phyloP scores from a whole-genome alignment of 495 filamentous ascomycete genomes.

The Penicillium cosmopolitanum region DNA sequence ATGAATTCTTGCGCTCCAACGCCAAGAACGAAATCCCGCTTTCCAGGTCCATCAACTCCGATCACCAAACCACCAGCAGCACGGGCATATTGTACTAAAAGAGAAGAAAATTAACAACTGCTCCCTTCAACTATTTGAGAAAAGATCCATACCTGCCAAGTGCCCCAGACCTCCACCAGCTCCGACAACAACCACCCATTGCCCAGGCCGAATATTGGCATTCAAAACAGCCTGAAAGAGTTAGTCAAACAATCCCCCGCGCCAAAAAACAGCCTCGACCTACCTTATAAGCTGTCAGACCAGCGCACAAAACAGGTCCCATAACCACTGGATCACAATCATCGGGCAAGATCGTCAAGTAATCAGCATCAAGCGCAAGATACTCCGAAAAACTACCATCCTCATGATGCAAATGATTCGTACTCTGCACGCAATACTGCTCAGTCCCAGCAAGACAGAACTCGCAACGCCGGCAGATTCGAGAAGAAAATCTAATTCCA shows the following conservation, averaged over 20 bases:
- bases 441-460: constrained; percentile 52
- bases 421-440: constrained; percentile 47
- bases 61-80: constrained; percentile 50
- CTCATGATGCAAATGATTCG: constrained; percentile 54
- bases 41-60: constrained; percentile 49
- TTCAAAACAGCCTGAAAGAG: constrained; percentile 42
- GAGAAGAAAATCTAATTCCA: constrained; percentile 50
- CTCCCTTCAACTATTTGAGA: neutral
- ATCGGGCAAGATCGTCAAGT: constrained; percentile 48
- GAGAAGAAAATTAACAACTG: constrained; percentile 1
- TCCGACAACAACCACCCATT: constrained; percentile 52
- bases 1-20: constrained; percentile 50
- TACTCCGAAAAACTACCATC: constrained; percentile 54
- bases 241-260: neutral
- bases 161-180: constrained; percentile 56
- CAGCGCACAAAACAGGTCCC: constrained; percentile 51
- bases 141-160: constrained; percentile 40
- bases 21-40: constrained; percentile 43
- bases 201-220: constrained; percentile 40
- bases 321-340: constrained; percentile 49
- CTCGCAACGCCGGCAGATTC: constrained; percentile 52
- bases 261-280: neutral
- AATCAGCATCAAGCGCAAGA: constrained; percentile 50
- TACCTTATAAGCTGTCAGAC: constrained; percentile 43
- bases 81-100: constrained; percentile 50